These are phyloP conservation scores for Zygosaccharomyces sapae DNA, from an alignment of 1,139 yeast genomes.

Conservation along the genomic window DNA sequence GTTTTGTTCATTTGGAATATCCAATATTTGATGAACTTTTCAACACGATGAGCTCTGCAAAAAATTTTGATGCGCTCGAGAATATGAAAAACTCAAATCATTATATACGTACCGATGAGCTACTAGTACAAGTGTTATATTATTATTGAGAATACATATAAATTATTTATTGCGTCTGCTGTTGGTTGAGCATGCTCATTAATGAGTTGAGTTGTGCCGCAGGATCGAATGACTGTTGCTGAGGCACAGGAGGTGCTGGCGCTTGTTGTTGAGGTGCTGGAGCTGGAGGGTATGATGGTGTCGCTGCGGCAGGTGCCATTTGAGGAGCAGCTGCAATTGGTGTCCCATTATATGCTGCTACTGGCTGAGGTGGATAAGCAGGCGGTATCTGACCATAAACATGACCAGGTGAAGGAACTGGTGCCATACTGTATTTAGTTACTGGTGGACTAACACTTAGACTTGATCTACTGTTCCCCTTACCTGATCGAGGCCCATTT, in stretches of 20 bases:
- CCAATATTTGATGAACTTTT: neutral
- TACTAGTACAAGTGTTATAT: neutral
- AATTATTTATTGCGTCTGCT: slow-evolving; percentile 20
- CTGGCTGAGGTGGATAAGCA: slow-evolving; percentile 21
- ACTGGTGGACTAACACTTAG: slow-evolving; percentile 10
- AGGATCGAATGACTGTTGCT: slow-evolving; percentile 33
- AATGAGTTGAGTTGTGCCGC: slow-evolving; percentile 41
- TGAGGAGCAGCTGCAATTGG: slow-evolving; percentile 22
- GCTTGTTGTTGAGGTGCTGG: slow-evolving; percentile 23
- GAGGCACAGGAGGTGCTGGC: slow-evolving; percentile 20
- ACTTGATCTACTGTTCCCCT: slow-evolving; percentile 42
- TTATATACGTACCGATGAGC: slow-evolving; percentile 3
- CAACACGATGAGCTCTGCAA: neutral
- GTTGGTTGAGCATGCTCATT: slow-evolving; percentile 41
- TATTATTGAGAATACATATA: slow-evolving; percentile 2
- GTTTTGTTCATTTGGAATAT: neutral
- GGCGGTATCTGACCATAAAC: slow-evolving; percentile 22
- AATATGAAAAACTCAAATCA: neutral
- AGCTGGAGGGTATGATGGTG: slow-evolving; percentile 22
- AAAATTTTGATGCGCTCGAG: slow-evolving; percentile 4
- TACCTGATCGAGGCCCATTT: slow-evolving; percentile 79
- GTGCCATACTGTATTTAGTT: slow-evolving; percentile 14
- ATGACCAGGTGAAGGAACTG: slow-evolving; percentile 25
- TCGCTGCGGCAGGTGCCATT: slow-evolving; percentile 18
- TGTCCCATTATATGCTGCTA: slow-evolving; percentile 6